Evolutionary conservation across 2,329 filamentous ascomycete species (phyloP).

Genomic region (Alternaria sp.): DNA sequence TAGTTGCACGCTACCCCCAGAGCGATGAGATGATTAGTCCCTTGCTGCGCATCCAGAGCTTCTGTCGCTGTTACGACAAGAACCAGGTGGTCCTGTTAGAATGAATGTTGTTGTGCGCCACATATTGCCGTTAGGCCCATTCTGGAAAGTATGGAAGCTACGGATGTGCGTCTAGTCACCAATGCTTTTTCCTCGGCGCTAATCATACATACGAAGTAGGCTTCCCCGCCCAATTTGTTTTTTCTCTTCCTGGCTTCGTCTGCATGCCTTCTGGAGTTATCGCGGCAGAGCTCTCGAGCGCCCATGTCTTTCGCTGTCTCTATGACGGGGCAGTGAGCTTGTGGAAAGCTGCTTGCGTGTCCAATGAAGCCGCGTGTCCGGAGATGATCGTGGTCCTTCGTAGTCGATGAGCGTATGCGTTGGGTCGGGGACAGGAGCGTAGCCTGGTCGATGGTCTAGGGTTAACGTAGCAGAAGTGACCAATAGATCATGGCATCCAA

Average conservation of each 20-base stretch:
- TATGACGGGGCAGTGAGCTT: background rate
- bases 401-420: background rate
- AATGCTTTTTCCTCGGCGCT: background rate
- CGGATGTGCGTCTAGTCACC: background rate
- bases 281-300: background rate
- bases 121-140: background rate
- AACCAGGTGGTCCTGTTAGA: background rate
- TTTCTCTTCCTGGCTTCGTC: background rate
- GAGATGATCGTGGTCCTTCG: background rate
- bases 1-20: background rate
- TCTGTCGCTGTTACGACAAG: background rate
- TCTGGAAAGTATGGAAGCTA: background rate
- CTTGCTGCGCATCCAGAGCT: background rate
- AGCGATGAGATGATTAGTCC: background rate
- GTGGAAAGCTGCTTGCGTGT: background rate
- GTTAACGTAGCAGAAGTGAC: background rate
- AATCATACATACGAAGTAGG: background rate
- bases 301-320: accelerated
- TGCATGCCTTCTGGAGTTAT: background rate
- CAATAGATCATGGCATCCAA: no score
- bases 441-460: background rate
- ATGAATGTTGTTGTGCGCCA: background rate
- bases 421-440: background rate
- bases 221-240: background rate
- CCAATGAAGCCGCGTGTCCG: background rate